A percentile compares a stretch with the other conserved stretches of the same genome.
Conservation (phyloP, 2,329 filamentous ascomycete genomes). For the Aspergillus fumigatiaffinis region DNA sequence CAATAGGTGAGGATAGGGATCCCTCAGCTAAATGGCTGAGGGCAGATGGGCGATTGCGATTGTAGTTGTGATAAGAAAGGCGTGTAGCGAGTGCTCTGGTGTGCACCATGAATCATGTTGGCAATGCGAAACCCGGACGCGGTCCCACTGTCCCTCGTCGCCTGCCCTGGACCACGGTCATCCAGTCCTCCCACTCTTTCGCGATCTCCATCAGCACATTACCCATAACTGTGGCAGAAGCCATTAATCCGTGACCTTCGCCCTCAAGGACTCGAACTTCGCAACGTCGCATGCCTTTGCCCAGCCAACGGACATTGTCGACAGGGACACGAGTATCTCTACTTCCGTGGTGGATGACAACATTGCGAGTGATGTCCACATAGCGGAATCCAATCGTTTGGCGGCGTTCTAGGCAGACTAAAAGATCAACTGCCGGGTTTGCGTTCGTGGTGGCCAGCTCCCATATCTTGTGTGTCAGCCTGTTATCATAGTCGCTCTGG, state of each 20-base stretch:
- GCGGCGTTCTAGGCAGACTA: conserved; percentile 86
- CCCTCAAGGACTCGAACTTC: conserved; percentile 87
- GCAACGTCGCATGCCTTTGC: conserved; percentile 87
- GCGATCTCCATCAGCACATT: conserved; percentile 92
- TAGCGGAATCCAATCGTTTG: conserved; percentile 95
- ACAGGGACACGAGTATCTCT: conserved; percentile 88
- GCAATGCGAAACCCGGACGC: conserved; percentile 17
- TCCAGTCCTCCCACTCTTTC: conserved; percentile 89
- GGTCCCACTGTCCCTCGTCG: conserved; percentile 29
- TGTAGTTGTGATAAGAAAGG: background rate
- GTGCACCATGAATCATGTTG: conserved; percentile 3
- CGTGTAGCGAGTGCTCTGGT: background rate
- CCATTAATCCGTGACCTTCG: conserved; percentile 95
- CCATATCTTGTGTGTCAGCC: conserved; percentile 92
- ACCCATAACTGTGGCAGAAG: conserved; percentile 87
- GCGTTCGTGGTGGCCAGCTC: conserved; percentile 83
- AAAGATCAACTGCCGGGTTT: conserved; percentile 87
- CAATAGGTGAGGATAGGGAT: background rate
- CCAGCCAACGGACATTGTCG: conserved; percentile 92
- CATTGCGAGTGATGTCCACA: conserved; percentile 85
- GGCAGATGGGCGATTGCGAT: background rate
- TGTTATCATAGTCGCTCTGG: conserved; percentile 64
- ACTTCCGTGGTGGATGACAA: conserved; percentile 91
- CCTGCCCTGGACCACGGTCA: conserved; percentile 51
- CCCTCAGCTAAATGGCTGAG: background rate